Conservation (phyloP, 1,139 yeast species). For the Geotrichum aggregatum region DNA sequence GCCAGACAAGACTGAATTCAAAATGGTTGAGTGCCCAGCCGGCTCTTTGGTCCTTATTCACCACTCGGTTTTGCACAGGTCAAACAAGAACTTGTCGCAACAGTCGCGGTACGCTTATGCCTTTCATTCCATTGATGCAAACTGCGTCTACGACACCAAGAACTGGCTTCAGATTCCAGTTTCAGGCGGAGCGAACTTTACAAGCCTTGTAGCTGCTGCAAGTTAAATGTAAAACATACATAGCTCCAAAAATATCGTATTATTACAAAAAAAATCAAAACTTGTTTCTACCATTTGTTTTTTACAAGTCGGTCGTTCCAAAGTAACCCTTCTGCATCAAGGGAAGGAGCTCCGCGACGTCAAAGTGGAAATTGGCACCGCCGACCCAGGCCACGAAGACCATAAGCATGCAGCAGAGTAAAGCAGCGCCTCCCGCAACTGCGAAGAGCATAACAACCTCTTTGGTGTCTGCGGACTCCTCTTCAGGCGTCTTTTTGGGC, state of each 20-base stretch:
- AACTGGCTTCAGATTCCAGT: conserved; percentile 82
- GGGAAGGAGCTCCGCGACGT: conserved; percentile 14
- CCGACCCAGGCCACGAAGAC: conserved; percentile 28
- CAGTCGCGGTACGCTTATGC: conserved; percentile 72
- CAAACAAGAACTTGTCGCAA: conserved; percentile 54
- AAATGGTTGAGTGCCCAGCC: conserved; percentile 59
- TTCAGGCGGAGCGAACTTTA: conserved; percentile 58
- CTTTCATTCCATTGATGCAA: conserved; percentile 73
- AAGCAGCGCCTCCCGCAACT: conserved; percentile 25
- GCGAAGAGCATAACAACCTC: conserved; percentile 26
- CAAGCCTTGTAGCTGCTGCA: conserved; percentile 38
- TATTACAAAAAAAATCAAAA: too few relatives aligned
- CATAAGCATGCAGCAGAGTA: conserved; percentile 30
- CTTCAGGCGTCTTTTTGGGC: conserved; percentile 19
- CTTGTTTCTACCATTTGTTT: too few relatives aligned
- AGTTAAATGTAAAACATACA: background rate
- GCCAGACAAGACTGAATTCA: conserved; percentile 45
- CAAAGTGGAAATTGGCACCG: conserved; percentile 29
- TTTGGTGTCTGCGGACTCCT: conserved; percentile 21
- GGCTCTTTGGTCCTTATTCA: conserved; percentile 68
- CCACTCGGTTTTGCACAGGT: conserved; percentile 67
- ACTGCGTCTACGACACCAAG: conserved; percentile 51
- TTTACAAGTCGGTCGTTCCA: conserved; percentile 16
- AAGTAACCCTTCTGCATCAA: conserved; percentile 16
- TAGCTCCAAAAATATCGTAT: too few relatives aligned